Evolutionary conservation across 768 basidiomycete species (phyloP).

Genomic region (Hygrophoropsis aurantiaca): DNA sequence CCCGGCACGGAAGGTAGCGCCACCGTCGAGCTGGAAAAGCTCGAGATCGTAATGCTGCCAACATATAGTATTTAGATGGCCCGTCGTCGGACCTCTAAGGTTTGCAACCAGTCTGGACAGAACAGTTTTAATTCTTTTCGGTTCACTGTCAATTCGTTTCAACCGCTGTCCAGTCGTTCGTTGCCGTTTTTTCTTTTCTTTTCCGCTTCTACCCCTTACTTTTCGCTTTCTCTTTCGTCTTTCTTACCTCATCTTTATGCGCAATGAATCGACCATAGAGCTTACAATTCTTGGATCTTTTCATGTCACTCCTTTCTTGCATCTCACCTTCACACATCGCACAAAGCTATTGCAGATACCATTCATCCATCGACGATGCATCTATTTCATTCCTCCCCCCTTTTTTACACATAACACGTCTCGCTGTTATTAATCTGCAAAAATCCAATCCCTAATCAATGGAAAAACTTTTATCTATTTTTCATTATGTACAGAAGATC

Average conservation of each 20-base stretch:
- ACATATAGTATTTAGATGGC: background rate
- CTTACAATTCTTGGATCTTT: background rate
- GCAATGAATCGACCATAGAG: slow-evolving; percentile 6
- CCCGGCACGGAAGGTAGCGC: slow-evolving; percentile 36
- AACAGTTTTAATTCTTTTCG: background rate
- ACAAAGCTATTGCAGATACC: no score
- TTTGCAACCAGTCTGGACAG: no score
- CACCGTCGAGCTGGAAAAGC: slow-evolving; percentile 65
- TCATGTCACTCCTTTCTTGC: no score
- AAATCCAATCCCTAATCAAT: no score
- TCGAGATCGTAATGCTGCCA: slow-evolving; percentile 10
- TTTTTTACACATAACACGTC: no score
- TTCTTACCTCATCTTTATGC: background rate
- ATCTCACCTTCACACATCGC: no score
- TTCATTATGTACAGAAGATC: no score
- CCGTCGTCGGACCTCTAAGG: background rate
- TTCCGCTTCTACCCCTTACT: background rate
- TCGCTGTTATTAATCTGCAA: no score
- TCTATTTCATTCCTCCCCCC: no score
- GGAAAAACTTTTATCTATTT: no score
- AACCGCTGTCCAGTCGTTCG: background rate
- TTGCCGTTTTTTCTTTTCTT: background rate
- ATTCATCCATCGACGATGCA: no score
- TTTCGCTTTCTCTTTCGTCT: background rate
- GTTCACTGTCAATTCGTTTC: slow-evolving; percentile 1